These are phyloP conservation scores for Saprolegnia parasitica DNA, from an alignment of 352 stramenopile species.

Conservation along the genomic window DNA sequence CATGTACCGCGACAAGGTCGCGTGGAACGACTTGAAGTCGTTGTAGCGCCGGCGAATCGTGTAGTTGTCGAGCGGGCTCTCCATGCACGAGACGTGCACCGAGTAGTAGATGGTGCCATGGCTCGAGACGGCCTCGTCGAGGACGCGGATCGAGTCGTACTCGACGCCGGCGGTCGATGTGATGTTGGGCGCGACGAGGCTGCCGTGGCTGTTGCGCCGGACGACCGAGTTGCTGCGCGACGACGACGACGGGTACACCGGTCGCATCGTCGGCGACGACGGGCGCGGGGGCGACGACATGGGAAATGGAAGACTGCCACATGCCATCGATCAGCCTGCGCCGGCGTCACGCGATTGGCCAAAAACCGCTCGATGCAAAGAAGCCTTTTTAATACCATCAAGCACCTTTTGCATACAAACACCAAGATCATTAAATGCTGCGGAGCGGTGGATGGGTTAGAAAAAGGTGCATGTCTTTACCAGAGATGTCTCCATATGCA, in stretches of 20 bases:
- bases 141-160: slow-evolving; percentile 20
- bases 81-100: slow-evolving; percentile 63
- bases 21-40: slow-evolving; percentile 65
- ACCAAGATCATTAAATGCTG: too few species aligned
- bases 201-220: not conserved
- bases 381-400: not conserved
- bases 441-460: too few species aligned
- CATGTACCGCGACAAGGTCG: slow-evolving; percentile 51
- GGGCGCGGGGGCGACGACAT: not conserved
- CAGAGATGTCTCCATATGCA: too few species aligned
- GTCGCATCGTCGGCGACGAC: too few species aligned
- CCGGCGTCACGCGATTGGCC: not conserved
- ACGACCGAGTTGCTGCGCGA: not conserved
- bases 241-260: not conserved
- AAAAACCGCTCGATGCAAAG: not conserved
- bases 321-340: slow-evolving; percentile 1
- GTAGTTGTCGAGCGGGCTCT: slow-evolving; percentile 71
- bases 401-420: too few species aligned
- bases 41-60: slow-evolving; percentile 71
- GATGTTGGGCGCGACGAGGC: not conserved
- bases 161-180: slow-evolving; percentile 44
- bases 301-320: not conserved
- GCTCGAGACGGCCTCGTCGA: slow-evolving; percentile 27
- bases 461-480: too few species aligned
- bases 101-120: slow-evolving; percentile 74